phyloP scores from a whole-genome alignment of 352 stramenopile genomes.

The Phytopythium sindhum region DNA sequence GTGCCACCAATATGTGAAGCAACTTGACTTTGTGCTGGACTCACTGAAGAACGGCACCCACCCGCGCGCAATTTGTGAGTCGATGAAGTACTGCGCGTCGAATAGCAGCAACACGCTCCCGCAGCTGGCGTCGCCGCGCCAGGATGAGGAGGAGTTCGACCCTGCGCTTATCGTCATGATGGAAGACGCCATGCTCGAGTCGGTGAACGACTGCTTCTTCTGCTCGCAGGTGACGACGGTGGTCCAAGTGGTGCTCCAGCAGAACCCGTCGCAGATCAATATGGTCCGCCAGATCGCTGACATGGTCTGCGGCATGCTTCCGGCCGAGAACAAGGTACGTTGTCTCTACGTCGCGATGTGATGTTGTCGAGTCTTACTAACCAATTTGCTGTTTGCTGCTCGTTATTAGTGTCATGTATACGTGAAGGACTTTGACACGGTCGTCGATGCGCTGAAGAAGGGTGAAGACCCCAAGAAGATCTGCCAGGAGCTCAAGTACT shows the following conservation, averaged over 20 bases:
- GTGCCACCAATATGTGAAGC: constrained; percentile 27
- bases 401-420: constrained; percentile 51
- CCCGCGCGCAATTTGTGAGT: constrained; percentile 27
- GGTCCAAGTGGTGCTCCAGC: constrained; percentile 46
- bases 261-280: constrained; percentile 49
- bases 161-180: constrained; percentile 27
- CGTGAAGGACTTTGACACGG: constrained; percentile 51
- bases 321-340: constrained; percentile 54
- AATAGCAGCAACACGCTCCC: neutral
- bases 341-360: neutral
- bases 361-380: constrained; percentile 11
- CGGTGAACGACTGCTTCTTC: constrained; percentile 57
- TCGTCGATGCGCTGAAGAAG: constrained; percentile 65
- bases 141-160: constrained; percentile 21
- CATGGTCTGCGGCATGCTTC: constrained; percentile 55
- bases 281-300: constrained; percentile 62
- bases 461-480: constrained; percentile 55
- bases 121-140: neutral
- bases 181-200: constrained; percentile 29
- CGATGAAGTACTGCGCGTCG: constrained; percentile 27
- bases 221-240: constrained; percentile 63
- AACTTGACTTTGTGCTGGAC: constrained; percentile 34
- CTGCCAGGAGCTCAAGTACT: constrained; percentile 68
- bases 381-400: constrained; percentile 9
- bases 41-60: constrained; percentile 32